Evolutionary conservation across 208 protist genomes (phyloP).

Genomic region (Trypanosoma congolense): DNA sequence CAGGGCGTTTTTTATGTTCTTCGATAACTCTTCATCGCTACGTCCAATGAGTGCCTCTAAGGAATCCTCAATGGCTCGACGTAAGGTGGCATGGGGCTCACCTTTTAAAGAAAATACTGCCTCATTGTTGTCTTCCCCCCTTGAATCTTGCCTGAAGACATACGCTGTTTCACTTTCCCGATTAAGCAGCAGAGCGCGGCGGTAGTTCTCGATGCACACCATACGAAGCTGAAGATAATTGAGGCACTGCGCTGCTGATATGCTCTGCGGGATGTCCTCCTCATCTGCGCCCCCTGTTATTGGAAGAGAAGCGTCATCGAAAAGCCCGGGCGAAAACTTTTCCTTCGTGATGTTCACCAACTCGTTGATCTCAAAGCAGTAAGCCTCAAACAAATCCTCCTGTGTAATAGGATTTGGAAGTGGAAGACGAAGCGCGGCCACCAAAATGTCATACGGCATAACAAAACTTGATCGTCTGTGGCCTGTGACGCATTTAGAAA

Average conservation of each 20-base stretch:
- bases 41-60: no score
- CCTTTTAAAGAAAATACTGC: no score
- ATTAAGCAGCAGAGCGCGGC: constrained; percentile 8
- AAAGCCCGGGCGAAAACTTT: constrained; percentile 43
- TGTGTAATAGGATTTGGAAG: constrained; percentile 12
- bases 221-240: constrained; percentile 48
- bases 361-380: constrained; percentile 23
- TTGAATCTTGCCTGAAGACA: not conserved
- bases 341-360: constrained; percentile 35
- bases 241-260: constrained; percentile 59
- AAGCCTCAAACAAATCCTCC: constrained; percentile 26
- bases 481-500: not conserved
- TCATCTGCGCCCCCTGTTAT: not conserved
- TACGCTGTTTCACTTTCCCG: not conserved
- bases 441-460: constrained; percentile 19
- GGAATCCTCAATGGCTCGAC: no score
- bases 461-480: not conserved
- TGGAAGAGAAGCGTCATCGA: constrained; percentile 24
- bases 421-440: constrained; percentile 1
- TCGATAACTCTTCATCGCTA: not conserved
- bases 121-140: not conserved
- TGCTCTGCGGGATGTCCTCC: constrained; percentile 18
- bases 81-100: no score
- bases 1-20: not conserved
- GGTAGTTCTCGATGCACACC: constrained; percentile 23